Evolutionary conservation across 768 basidiomycete genomes (phyloP), one percentile per base, ranked within the genome.

Genomic region (Tephrocybe sp.): DNA sequence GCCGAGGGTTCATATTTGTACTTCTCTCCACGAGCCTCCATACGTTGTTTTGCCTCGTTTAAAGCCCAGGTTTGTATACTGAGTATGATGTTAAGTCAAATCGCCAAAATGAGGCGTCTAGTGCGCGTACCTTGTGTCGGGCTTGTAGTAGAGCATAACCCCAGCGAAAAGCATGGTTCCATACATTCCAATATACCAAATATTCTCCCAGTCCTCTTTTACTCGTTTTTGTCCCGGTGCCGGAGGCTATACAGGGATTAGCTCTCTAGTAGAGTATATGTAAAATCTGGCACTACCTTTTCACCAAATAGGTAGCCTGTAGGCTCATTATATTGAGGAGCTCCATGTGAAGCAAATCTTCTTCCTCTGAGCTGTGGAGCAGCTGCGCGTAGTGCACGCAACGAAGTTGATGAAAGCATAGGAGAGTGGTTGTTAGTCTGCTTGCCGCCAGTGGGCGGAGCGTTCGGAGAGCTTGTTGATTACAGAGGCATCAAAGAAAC

Each of bases 61-160:
- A 94, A 70, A 30, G 94, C 94, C 93, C 94, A 97, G 1, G 86
- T 83, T 71, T 92, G 88, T 70, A 97, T 89, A 65, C 93, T 97
- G 17, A 14, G 41, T 31, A 56, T 33, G 22, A 43, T 17, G 20
- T 51, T 19, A 48, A 45, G 19, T 39, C 42, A 2, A 49, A 40
- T 11, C 48, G 45, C 9, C 30, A 10, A 20, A 11, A 16, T 30
- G 33, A 11, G 38, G 33, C 43, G 32, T 3, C 33, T 44, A 41
- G 31, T 14, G 39, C 31, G 56, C 87, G 53, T 57, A 93, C 93
- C 88, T 92, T 14, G 90, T 93, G 64, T 96, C 91, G 2, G 93
- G 93, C 70, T 95, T 95, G 75, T 93, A 95, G 69, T 92, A 91
- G 20, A 92, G 70, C 65, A 90, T 72, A 30, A 94, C 80, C 9